These are phyloP conservation scores for Phalaenopsis equestris DNA, from an alignment of 106 monocot genomes.

Conservation along the genomic window DNA sequence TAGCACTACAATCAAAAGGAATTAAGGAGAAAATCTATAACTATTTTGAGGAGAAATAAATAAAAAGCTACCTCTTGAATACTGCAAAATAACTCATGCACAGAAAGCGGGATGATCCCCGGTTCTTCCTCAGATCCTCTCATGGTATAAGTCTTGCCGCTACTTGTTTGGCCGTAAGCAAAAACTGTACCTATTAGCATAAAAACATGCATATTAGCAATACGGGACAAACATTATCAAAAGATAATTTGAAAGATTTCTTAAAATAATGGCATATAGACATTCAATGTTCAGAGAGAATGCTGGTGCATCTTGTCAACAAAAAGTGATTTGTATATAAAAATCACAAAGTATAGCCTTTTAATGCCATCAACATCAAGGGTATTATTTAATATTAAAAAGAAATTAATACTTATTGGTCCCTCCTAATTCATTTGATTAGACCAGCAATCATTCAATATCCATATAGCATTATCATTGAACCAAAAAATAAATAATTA, in stretches of 20 bases:
- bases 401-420: too few species aligned
- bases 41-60: not conserved
- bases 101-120: slow-evolving; percentile 84
- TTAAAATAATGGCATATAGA: not conserved
- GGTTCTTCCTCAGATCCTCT: slow-evolving; percentile 39
- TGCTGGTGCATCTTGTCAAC: not conserved
- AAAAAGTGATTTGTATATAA: not conserved
- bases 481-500: too few species aligned
- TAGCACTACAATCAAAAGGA: not conserved
- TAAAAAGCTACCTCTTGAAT: slow-evolving; percentile 59
- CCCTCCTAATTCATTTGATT: too few species aligned
- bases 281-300: not conserved
- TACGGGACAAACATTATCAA: slow-evolving; percentile 13
- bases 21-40: not conserved
- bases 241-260: not conserved
- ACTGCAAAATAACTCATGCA: slow-evolving; percentile 63
- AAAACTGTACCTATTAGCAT: slow-evolving; percentile 41
- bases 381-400: too few species aligned
- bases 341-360: not conserved
- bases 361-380: too few species aligned
- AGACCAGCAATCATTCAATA: too few species aligned
- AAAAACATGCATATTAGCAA: slow-evolving; percentile 71
- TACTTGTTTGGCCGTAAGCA: slow-evolving; percentile 20
- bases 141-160: slow-evolving; percentile 16
- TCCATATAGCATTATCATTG: too few species aligned